Evolutionary conservation across 805 yeast genomes (phyloP).

Genomic region (Maudiozyma turicensis): DNA sequence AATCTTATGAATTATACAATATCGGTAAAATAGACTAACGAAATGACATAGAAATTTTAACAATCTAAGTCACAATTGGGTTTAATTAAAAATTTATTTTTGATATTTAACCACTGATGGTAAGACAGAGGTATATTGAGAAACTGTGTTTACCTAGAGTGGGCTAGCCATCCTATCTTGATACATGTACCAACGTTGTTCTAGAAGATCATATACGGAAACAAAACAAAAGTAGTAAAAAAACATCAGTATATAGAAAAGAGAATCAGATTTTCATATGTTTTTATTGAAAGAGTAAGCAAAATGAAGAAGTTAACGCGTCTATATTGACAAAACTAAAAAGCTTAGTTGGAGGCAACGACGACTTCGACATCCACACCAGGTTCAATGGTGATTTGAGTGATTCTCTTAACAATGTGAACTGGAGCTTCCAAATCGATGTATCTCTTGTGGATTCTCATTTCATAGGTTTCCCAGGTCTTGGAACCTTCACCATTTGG

Average conservation of each 20-base stretch:
- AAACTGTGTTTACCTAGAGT: conserved; percentile 33
- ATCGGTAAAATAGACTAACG: not conserved
- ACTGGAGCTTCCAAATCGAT: conserved; percentile 98
- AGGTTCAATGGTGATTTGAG: conserved; percentile 96
- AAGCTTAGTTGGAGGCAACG: conserved; percentile 41
- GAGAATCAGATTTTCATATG: not conserved
- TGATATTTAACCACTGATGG: conserved; percentile 31
- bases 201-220: too few relatives aligned
- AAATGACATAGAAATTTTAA: not conserved
- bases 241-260: not conserved
- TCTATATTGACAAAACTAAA: not conserved
- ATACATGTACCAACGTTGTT: too few relatives aligned
- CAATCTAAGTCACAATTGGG: not conserved
- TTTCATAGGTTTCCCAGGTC: conserved; percentile 99
- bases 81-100: not conserved
- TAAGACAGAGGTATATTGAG: conserved; percentile 31
- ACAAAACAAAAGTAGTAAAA: not conserved
- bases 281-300: not conserved
- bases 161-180: conserved; percentile 15
- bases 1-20: too few relatives aligned
- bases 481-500: conserved; percentile 99
- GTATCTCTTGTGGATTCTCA: conserved; percentile 99
- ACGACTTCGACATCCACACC: conserved; percentile 98
- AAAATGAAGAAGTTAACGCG: conserved; percentile 1
- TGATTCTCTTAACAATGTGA: conserved; percentile 83